Base-by-base conservation (phyloP, 169 alveolate species). In the Plasmodium malariae region DNA sequence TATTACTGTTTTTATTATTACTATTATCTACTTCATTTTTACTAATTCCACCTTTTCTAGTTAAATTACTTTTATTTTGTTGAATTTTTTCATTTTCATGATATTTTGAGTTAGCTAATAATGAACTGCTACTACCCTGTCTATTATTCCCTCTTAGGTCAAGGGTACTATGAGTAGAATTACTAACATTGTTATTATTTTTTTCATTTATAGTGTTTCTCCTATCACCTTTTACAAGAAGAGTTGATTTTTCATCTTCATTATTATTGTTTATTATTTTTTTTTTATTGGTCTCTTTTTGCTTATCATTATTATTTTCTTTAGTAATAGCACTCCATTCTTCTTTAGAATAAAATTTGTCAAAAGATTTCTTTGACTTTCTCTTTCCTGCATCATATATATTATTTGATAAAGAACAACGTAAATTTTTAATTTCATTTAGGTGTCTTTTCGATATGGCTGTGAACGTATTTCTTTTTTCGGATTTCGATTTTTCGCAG, bases 341-440 rank as follows among this genome's bases (percentile, higher is more conserved):
- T 30, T 67, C 90, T 26, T 80, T 80, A 6, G 90, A 80, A 67
- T 80, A 80, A 32, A 32, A 83, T 4, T 7, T 43, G 32, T 83
- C 86, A 37, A 51, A 86, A 11, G 87, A 17, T 24, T 57, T 86
- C 45, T 70, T 86, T 32, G 87, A 69, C 11, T 86, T 68, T 26
- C 92, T 86, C 26, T 70, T 86, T 4, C 92, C 92, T 3, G 92
- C 92, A 70, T 68, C 87, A 37, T 86, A 86, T 86, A 86, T 86
- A 86, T 59, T 86, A 43, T 86, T 86, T 11, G 92, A 86, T 60
- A 86, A 69, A 21, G 92, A 86, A 34, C 87, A 86, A 26, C 76
- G 72, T 70, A 86, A 48, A 24, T 86, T 86, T 26, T 86, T 86
- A 11, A 86, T 68, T 68, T 86, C 92, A 68, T 86, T 86, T 43